Evolutionary conservation across 805 yeast genomes (phyloP).

Genomic region (Cyberlindnera galapagoensis): DNA sequence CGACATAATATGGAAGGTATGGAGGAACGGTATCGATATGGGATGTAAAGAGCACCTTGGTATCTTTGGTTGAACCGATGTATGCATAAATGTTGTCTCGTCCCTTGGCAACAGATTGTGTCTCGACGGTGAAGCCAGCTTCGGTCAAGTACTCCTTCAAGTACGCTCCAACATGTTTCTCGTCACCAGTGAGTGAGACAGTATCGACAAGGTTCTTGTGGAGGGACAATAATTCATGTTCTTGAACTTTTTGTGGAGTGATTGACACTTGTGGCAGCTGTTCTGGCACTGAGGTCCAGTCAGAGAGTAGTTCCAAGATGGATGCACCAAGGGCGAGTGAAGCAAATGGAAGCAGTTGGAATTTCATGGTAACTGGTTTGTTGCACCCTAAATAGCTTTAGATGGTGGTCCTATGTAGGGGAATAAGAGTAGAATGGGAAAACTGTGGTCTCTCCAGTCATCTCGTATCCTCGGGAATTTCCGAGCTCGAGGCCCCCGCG

Average conservation of each 20-base stretch:
- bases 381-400: no score
- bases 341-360: slow-evolving; percentile 6
- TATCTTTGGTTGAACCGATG: slow-evolving; percentile 34
- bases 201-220: slow-evolving; percentile 23
- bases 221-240: slow-evolving; percentile 18
- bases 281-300: no score
- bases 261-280: slow-evolving; percentile 3
- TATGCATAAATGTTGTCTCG: slow-evolving; percentile 56
- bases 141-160: slow-evolving; percentile 11
- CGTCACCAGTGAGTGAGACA: slow-evolving; percentile 19
- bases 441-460: no score
- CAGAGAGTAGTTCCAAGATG: slow-evolving; percentile 3
- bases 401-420: no score
- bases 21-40: slow-evolving; percentile 76
- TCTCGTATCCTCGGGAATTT: no score
- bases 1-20: slow-evolving; percentile 40
- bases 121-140: slow-evolving; percentile 48
- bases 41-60: slow-evolving; percentile 48
- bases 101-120: slow-evolving; percentile 26
- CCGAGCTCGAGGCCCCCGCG: no score
- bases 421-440: no score
- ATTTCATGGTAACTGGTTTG: no score
- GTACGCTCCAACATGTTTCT: slow-evolving; percentile 14
- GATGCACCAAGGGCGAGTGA: slow-evolving; percentile 7
- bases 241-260: slow-evolving; percentile 1